Conservation (phyloP, 2,329 filamentous ascomycete species). For the Verticillium longisporum region DNA sequence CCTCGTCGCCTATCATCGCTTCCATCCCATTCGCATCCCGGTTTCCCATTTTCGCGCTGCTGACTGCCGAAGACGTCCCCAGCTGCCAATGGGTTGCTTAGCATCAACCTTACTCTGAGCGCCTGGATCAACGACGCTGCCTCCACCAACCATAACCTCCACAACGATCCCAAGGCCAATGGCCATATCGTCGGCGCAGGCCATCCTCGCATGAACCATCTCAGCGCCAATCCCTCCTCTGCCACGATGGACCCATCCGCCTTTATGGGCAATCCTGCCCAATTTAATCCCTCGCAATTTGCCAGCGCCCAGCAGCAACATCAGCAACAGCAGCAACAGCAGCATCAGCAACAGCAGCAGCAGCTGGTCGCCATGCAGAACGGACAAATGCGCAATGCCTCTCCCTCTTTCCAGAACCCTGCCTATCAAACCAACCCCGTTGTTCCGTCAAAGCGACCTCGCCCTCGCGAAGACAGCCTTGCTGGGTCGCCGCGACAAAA, state of each 20-base stretch:
- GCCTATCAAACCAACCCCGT: conserved; percentile 79
- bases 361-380: conserved; percentile 67
- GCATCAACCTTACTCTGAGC: conserved; percentile 54
- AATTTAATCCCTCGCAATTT: conserved; percentile 54
- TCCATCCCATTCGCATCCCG: conserved; percentile 36
- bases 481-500: conserved; percentile 75
- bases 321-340: conserved; percentile 29
- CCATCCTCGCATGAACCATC: conserved; percentile 59
- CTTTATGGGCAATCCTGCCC: conserved; percentile 53
- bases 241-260: conserved; percentile 60
- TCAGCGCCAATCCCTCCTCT: conserved; percentile 40
- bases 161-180: conserved; percentile 39
- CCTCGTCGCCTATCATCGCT: neutral
- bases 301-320: too few species aligned
- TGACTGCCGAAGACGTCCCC: conserved; percentile 36
- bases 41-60: conserved; percentile 31
- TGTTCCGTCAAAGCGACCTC: conserved; percentile 82
- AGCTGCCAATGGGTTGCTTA: conserved; percentile 41
- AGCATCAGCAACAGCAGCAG: conserved; percentile 21
- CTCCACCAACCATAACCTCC: conserved; percentile 58
- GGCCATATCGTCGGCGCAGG: conserved; percentile 67
- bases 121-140: conserved; percentile 67
- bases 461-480: conserved; percentile 76
- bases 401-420: conserved; percentile 70
- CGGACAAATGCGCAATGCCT: conserved; percentile 75